Conservation (phyloP, 1,139 yeast genomes). For the Saccharomyces hybrid region DNA sequence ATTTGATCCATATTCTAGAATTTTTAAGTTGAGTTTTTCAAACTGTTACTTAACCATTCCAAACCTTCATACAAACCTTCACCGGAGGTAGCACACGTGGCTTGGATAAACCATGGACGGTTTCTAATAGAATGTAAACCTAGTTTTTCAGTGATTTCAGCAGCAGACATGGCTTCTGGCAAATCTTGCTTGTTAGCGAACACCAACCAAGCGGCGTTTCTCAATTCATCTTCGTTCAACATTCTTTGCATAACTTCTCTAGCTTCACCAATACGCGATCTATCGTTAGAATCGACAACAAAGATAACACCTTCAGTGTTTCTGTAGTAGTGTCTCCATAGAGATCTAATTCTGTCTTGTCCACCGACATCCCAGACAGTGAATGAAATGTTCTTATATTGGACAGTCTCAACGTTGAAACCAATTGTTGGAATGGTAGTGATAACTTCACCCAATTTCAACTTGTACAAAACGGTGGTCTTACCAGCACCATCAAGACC, state of each 20-base stretch:
- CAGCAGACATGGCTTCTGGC: constrained; percentile 88
- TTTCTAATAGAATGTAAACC: constrained; percentile 79
- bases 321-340: constrained; percentile 94
- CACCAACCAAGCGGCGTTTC: constrained; percentile 81
- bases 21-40: constrained; percentile 46
- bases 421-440: constrained; percentile 93
- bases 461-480: constrained; percentile 83
- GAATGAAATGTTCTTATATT: constrained; percentile 88
- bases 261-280: constrained; percentile 90
- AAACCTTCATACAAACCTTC: constrained; percentile 87
- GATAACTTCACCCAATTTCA: constrained; percentile 86
- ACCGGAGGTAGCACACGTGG: constrained; percentile 86
- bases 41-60: constrained; percentile 83
- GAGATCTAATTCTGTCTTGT: constrained; percentile 91
- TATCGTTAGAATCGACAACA: constrained; percentile 88
- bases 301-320: constrained; percentile 91
- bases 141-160: constrained; percentile 77
- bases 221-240: constrained; percentile 89
- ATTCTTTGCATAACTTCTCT: constrained; percentile 90
- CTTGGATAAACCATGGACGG: constrained; percentile 86
- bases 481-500: constrained; percentile 93
- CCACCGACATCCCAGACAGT: constrained; percentile 98
- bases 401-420: constrained; percentile 90
- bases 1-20: background rate
- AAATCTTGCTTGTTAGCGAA: constrained; percentile 92